phyloP scores from a whole-genome alignment of 139 green algal genomes.

The Tetraselmis chui region DNA sequence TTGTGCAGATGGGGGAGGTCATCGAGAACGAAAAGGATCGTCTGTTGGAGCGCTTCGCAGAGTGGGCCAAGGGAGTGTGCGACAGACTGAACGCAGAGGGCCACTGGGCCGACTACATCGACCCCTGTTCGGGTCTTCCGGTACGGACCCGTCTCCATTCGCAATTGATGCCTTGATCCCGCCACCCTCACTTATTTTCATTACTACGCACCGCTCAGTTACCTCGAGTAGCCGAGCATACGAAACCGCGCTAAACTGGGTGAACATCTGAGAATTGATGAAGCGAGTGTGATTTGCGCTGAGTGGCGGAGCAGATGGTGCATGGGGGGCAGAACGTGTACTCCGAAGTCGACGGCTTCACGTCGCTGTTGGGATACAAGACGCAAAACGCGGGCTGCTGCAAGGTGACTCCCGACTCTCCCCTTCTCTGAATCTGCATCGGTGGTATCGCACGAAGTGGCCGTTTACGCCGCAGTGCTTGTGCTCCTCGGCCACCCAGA shows the following conservation, averaged over 20 bases:
- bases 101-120: conserved; percentile 93
- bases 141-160: no score
- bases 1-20: conserved; percentile 68
- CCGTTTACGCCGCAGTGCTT: background rate
- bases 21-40: conserved; percentile 83
- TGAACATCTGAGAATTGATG: no score
- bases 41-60: conserved; percentile 79
- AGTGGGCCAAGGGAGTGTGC: conserved; percentile 74
- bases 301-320: conserved; percentile 57
- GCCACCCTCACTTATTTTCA: no score
- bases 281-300: no score
- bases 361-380: conserved; percentile 54
- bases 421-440: no score
- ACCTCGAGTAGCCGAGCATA: no score
- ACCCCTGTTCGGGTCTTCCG: conserved; percentile 89
- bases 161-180: no score
- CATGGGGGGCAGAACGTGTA: conserved; percentile 70
- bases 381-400: conserved; percentile 70
- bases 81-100: conserved; percentile 47
- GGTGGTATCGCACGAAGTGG: background rate
- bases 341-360: conserved; percentile 77
- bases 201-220: no score
- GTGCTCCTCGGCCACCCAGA: conserved; percentile 11
- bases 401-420: no score
- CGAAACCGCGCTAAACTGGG: no score